Base-by-base conservation (phyloP, 2,329 filamentous ascomycete species). In the Fusarium decemcellulare region DNA sequence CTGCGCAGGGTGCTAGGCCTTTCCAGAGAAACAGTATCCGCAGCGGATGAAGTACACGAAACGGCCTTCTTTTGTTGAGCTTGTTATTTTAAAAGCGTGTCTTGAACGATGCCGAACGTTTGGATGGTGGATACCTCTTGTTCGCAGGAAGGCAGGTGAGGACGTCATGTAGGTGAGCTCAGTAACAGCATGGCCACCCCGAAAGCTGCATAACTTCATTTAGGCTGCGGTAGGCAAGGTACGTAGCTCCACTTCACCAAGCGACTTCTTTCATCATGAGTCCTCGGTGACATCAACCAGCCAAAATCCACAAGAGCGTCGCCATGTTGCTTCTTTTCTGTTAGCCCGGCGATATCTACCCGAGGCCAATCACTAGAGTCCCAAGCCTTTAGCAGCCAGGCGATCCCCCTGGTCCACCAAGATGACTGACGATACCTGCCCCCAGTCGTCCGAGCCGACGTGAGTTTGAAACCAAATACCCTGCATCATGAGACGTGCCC, bases 381-480 rank as follows among this genome's bases (percentile, higher is more conserved):
- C 29, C 14, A 18, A n/a, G 16, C 15, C 44, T 46, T 56, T 8
- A 37, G 53, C 46, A 29, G 44, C 23, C 50, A 43, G 51, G 37
- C 32, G 43, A 18, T 34, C 23, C 39, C 12, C 34, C 34, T n/a
- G 23, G 18, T 11, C 47, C 29, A 18, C 47, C 47, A 66, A 37
- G 40, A 84, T 85, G 83, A 72, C 78, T 53, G 73, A 74, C 51
- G 81, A 83, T 60, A 78, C 78, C 47, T 86, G 84, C 68, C 82
- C 83, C 11, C 70, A 76, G 32, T 73, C 77, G 67, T 71, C 79
- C 36, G 85, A 86, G 73, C 83, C 84, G 53, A 82, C 85, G 85
- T 86, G 65, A 78, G 83, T 79, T 36, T 57, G 48, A 62, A 30
- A 11, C 14, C 12, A n/a, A 12, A 46, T 60, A 60, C 50, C 51